These are phyloP conservation scores for Kitagawia praeruptora DNA, from an alignment of 129 eudicot genomes.

Conservation along the genomic window DNA sequence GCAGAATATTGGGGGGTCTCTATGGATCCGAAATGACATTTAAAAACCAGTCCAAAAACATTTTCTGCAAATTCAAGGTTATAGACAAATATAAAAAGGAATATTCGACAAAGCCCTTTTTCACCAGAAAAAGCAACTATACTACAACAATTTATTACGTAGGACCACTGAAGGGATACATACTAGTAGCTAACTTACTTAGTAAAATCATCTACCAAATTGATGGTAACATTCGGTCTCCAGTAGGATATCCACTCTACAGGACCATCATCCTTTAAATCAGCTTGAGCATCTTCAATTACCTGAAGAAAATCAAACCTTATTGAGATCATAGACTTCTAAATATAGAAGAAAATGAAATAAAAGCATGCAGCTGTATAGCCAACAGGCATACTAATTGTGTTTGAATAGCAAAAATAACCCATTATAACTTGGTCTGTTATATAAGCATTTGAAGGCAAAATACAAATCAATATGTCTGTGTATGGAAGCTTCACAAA, in stretches of 20 bases:
- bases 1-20: background rate
- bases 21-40: background rate
- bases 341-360: background rate
- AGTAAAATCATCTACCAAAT: slow-evolving; percentile 92
- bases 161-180: background rate
- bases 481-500: background rate
- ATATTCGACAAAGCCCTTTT: background rate
- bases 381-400: background rate
- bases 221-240: slow-evolving; percentile 92
- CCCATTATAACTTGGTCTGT: background rate
- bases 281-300: slow-evolving; percentile 46
- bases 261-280: slow-evolving; percentile 59
- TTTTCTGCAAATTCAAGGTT: slow-evolving; percentile 45
- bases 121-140: background rate
- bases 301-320: slow-evolving; percentile 39
- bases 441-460: background rate
- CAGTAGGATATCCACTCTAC: slow-evolving; percentile 82
- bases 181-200: slow-evolving; percentile 26
- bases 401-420: too few relatives aligned
- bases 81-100: background rate
- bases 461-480: background rate
- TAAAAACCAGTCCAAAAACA: slow-evolving; percentile 45
- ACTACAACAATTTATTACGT: background rate
- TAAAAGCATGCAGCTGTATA: background rate
- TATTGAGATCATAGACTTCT: background rate